Evolutionary conservation across 805 yeast genomes (phyloP), one percentile per base, ranked within the genome.

Genomic region (Cyberlindnera saturnus): DNA sequence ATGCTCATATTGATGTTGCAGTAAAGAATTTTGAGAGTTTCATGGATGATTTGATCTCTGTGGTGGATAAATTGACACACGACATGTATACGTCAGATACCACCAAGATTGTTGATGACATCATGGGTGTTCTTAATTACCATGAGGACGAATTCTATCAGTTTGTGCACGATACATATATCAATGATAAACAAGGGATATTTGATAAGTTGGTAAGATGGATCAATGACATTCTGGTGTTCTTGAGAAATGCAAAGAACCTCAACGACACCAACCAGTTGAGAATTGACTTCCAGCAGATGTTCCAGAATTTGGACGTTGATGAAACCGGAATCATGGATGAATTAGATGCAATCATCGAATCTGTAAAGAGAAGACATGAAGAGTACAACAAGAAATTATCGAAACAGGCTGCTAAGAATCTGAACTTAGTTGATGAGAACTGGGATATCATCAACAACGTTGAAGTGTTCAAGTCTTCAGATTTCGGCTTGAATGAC

Each of bases 121-220:
- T 91, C 33, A 76, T 84, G 58, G 69, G 68, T 10, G 65, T 91
- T 16, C 74, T 88, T 34, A 79, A 80, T 35, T 75, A 77, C 26
- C 95, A 90, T 60, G 86, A 86, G 50, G 79, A 77, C 44, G 71
- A 81, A 11, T 71, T 86, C 38, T 86, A 86, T 69, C 67, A 67
- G 41, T 93, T 91, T 56, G 71, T 91, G 45, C 91, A 87, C 57
- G 81, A 84, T 41, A 76, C 89, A n/a, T 89, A 90, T 61, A 48
- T 72, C n/a, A 79, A 85, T 49, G 98, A 91, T 57, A 69, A 78
- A 32, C 75, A 76, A 29, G 76, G 80, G 5, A 65, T 91, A 5
- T 91, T 91, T 64, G 78, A 81, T 40, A 79, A 80, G 4, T 65
- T 93, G 41, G 72, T 87, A 36, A 62, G 62, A 6, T 91, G 97